Evolutionary conservation across 768 basidiomycete species (phyloP), one percentile per base, ranked within the genome.

Genomic region (Sarcomyxa edulis): DNA sequence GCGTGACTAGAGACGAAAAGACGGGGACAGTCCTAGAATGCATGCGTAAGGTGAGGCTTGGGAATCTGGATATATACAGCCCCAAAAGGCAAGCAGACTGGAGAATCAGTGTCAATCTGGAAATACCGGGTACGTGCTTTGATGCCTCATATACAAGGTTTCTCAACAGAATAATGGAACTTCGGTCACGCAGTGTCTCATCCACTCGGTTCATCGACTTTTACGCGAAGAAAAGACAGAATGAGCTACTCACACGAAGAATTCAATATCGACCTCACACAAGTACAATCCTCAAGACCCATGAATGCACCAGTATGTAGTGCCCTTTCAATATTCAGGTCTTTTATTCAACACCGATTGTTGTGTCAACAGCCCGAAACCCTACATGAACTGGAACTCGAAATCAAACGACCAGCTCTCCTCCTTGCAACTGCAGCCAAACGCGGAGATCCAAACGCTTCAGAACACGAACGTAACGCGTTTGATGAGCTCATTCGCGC

Each of bases 191-290:
- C 26, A 89, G 87, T 78, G n/a, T 48, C 69, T 2, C 83, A 79
- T 48, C 87, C 86, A 1, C 49, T 80, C 30, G 87, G 86, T 9
- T 55, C 73, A 6, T 58, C 83, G 1, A 69, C 72, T 7, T 64
- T 74, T 47, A 72, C 76, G 22, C 74, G 88, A 42, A 69, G 74
- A 64, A 99, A 96, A 64, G 90, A 99, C 61, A 73, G 96, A 31
- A 71, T 97, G 57, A 86, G 88, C 52, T 99, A 99, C 59, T 65
- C 81, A 3, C 96, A 99, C 59, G 93, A 97, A 59, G 82, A 95
- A 47, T 94, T 92, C 56, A 74, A 69, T 47, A 82, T 99, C 46
- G 96, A 99, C 64, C 72, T 99, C 34, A 98, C 96, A 1, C 91
- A 94, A 61, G 95, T 98, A 33, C 78, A 77, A 2, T 71, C 81